Conservation (phyloP, 352 stramenopile species). For the Globisporangium nunn region DNA sequence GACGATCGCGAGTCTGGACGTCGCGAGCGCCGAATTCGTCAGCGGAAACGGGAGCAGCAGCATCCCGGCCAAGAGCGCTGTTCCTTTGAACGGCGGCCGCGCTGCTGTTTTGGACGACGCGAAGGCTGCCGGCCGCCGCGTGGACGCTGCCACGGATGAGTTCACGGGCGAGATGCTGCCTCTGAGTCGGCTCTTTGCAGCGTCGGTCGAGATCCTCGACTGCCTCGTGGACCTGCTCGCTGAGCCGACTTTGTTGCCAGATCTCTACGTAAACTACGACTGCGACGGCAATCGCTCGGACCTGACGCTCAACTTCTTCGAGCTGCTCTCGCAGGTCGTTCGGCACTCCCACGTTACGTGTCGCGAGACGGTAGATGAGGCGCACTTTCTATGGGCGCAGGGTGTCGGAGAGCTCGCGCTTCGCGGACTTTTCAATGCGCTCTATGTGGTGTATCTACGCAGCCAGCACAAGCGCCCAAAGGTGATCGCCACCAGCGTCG, state of each 20-base stretch:
- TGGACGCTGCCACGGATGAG: slow-evolving; percentile 53
- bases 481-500: slow-evolving; percentile 11
- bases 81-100: slow-evolving; percentile 1
- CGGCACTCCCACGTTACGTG: slow-evolving; percentile 61
- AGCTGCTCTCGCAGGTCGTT: slow-evolving; percentile 85
- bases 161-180: slow-evolving; percentile 53
- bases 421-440: slow-evolving; percentile 62
- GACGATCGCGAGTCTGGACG: slow-evolving; percentile 55
- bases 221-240: slow-evolving; percentile 95
- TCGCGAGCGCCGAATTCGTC: slow-evolving; percentile 44
- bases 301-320: slow-evolving; percentile 90
- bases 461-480: slow-evolving; percentile 30
- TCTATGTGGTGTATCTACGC: slow-evolving; percentile 67
- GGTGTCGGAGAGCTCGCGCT: slow-evolving; percentile 58
- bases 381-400: slow-evolving; percentile 64
- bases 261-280: slow-evolving; percentile 99
- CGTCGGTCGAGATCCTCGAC: slow-evolving; percentile 81
- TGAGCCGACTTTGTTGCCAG: slow-evolving; percentile 92
- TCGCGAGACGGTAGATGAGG: slow-evolving; percentile 61
- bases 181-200: slow-evolving; percentile 41
- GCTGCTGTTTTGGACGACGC: not conserved
- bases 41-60: slow-evolving; percentile 17
- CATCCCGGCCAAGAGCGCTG: not conserved
- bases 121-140: slow-evolving; percentile 3
- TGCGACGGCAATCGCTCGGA: slow-evolving; percentile 95